phyloP scores from a whole-genome alignment of 768 basidiomycete species.

The Trichaptum fuscoviolaceum region DNA sequence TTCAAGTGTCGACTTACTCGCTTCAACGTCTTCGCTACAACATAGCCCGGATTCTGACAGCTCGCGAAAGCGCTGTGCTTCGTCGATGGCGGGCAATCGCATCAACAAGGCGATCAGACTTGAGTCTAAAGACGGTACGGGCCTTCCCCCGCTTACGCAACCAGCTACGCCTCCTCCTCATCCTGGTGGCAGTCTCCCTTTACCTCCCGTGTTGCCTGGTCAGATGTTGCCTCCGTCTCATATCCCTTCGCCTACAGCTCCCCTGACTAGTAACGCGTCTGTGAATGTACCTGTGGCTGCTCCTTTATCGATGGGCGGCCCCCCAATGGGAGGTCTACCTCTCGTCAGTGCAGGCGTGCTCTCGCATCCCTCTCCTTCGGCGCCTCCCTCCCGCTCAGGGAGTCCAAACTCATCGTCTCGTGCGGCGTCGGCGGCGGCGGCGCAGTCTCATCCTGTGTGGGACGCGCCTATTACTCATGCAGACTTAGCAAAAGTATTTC shows the following conservation, averaged over 20 bases:
- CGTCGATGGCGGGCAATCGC: constrained; percentile 40
- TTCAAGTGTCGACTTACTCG: constrained; percentile 12
- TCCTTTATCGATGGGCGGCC: background rate
- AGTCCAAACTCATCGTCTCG: constrained; percentile 13
- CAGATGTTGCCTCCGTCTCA: background rate
- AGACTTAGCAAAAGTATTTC: background rate
- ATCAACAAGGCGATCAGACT: constrained; percentile 44
- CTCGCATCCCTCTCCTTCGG: constrained; percentile 15
- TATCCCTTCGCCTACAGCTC: background rate
- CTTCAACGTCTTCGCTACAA: constrained; percentile 14
- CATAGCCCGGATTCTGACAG: constrained; percentile 23
- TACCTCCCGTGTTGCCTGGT: background rate
- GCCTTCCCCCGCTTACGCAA: constrained; percentile 18
- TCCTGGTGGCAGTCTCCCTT: background rate
- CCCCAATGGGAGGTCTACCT: background rate
- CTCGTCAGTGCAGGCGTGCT: background rate
- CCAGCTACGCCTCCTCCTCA: constrained; percentile 5
- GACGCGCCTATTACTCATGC: background rate
- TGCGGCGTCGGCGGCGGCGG: background rate
- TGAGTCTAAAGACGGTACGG: constrained; percentile 39
- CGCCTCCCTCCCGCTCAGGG: constrained; percentile 21
- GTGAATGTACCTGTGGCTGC: background rate
- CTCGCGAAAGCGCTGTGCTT: constrained; percentile 48
- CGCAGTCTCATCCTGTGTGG: background rate
- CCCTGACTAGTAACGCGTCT: background rate